Percentiles rank a stretch among this genome's conserved stretches.
These are phyloP conservation scores for Penicillium sp. DNA, from an alignment of 2,329 filamentous ascomycete species.

Conservation along the genomic window DNA sequence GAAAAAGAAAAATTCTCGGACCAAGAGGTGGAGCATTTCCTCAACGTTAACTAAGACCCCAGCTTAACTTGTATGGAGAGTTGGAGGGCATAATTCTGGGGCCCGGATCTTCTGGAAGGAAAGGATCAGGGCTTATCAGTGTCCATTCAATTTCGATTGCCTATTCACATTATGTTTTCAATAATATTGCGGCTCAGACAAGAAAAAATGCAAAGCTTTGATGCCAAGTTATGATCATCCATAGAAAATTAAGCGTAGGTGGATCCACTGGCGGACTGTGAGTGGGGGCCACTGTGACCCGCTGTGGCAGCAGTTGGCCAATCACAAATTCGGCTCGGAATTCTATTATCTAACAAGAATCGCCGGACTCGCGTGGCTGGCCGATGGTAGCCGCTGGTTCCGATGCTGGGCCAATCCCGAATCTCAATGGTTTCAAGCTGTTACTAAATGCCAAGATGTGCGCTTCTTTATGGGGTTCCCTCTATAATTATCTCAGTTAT, in stretches of 20 bases:
- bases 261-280: slow-evolving; percentile 9
- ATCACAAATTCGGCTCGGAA: slow-evolving; percentile 7
- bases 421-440: slow-evolving; percentile 2
- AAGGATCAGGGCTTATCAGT: slow-evolving; percentile 4
- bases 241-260: slow-evolving; percentile 18
- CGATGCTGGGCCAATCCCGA: neutral
- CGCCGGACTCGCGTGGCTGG: slow-evolving; percentile 7
- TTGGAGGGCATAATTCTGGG: slow-evolving; percentile 16
- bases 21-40: slow-evolving; percentile 16
- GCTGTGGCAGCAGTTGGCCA: neutral
- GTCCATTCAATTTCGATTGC: slow-evolving; percentile 9
- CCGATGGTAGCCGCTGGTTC: slow-evolving; percentile 16
- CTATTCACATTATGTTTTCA: slow-evolving; percentile 13
- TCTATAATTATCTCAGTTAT: neutral
- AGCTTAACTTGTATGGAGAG: slow-evolving; percentile 8
- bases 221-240: slow-evolving; percentile 9
- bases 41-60: slow-evolving; percentile 20
- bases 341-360: slow-evolving; percentile 22
- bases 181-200: neutral
- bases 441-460: slow-evolving; percentile 10
- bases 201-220: neutral
- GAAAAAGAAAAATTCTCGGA: slow-evolving; percentile 9
- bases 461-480: neutral
- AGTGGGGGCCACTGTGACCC: slow-evolving; percentile 5
- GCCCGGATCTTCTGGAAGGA: slow-evolving; percentile 14